Percentiles rank a stretch among this genome's conserved stretches.
These are phyloP conservation scores for Dendryphion nanum DNA, from an alignment of 2,329 filamentous ascomycete species.

Conservation along the genomic window DNA sequence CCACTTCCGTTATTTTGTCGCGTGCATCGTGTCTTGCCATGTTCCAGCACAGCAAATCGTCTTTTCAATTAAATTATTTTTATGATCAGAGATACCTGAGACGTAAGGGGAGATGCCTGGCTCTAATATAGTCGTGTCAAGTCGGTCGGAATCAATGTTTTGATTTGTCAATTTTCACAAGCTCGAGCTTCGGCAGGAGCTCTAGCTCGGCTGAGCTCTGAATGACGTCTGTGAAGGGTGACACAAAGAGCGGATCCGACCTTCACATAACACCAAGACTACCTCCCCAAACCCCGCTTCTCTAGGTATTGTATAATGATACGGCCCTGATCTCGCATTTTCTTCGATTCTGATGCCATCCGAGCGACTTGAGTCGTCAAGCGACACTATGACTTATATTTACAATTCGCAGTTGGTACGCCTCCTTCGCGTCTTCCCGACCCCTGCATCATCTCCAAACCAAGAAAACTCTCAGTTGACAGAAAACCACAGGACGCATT, in stretches of 20 bases:
- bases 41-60: too few relatives aligned
- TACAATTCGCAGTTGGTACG: constrained; percentile 48
- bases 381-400: constrained; percentile 25
- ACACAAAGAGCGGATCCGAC: constrained; percentile 6
- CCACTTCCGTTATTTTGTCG: too few relatives aligned
- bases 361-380: background rate
- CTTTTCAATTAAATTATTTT: too few relatives aligned
- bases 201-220: background rate
- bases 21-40: too few relatives aligned
- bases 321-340: background rate
- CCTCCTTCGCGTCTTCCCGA: background rate
- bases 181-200: too few relatives aligned
- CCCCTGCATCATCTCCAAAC: background rate
- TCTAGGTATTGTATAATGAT: constrained; percentile 2
- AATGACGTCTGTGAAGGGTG: constrained; percentile 7
- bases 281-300: constrained; percentile 7
- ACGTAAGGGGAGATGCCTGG: too few relatives aligned
- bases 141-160: too few relatives aligned
- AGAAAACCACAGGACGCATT: constrained; percentile 39
- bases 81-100: too few relatives aligned
- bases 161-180: too few relatives aligned
- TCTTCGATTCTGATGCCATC: background rate
- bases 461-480: constrained; percentile 7
- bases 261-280: constrained; percentile 6
- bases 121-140: too few relatives aligned